These are phyloP conservation scores for Sphaerosporella brunnea DNA, from an alignment of 495 filamentous ascomycete genomes.

Conservation along the genomic window DNA sequence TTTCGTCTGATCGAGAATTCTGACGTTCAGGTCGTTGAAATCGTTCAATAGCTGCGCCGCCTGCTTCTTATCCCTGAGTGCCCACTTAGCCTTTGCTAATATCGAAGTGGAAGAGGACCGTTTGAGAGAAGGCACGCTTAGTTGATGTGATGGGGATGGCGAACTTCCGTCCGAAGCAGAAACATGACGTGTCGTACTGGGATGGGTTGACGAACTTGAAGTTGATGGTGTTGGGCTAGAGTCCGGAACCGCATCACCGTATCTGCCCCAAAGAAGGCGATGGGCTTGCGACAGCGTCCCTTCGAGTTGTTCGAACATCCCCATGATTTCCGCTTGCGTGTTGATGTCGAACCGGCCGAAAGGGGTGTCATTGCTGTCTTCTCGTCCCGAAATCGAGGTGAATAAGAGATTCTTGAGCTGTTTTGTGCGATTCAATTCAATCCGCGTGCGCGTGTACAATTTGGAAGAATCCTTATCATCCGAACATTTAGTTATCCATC, in stretches of 20 bases:
- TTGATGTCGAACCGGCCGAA: background rate
- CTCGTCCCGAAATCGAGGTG: background rate
- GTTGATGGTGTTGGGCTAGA: background rate
- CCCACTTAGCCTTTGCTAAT: conserved; percentile 13
- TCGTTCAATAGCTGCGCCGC: conserved; percentile 21
- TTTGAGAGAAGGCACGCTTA: too few relatives aligned
- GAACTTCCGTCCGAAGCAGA: too few relatives aligned
- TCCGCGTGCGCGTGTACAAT: background rate
- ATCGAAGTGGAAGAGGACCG: background rate
- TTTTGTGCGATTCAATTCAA: background rate
- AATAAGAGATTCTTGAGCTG: background rate
- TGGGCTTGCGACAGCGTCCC: background rate
- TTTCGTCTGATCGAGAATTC: conserved; percentile 25
- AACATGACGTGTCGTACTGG: background rate
- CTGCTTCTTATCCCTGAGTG: conserved; percentile 25
- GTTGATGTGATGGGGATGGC: too few relatives aligned
- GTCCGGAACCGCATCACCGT: background rate
- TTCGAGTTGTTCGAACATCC: background rate
- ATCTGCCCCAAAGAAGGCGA: background rate
- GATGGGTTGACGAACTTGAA: background rate
- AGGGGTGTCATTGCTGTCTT: background rate
- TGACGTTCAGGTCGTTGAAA: conserved; percentile 22
- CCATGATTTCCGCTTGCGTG: background rate
- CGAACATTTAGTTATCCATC: too few relatives aligned
- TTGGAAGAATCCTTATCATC: background rate